Base-by-base conservation (phyloP, 495 filamentous ascomycete genomes). In the Bacidia rubella region DNA sequence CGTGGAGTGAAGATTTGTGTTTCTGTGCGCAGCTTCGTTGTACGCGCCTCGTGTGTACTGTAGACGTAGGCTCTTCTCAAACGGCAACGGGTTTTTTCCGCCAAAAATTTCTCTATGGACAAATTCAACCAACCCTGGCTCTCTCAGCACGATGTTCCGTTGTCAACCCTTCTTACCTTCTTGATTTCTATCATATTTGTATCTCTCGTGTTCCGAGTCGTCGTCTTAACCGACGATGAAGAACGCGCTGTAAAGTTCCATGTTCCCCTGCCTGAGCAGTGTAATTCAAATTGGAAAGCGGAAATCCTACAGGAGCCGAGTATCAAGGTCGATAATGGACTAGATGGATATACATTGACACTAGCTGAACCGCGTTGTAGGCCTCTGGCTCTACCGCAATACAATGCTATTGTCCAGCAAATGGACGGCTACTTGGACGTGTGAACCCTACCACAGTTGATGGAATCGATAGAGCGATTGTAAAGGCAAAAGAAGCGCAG, bases 321-420 rank as follows among this genome's bases (percentile, higher is more conserved):
- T 11, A 72, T 82, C 52, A 79, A 74, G 58, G 71, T 72, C 12
- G 41, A 44, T 26, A 10, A 1, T 47, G 10, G n/a, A n/a, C n/a
- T n/a, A n/a, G n/a, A n/a, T n/a, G n/a, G n/a, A n/a, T n/a, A n/a
- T n/a, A n/a, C n/a, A n/a, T n/a, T n/a, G n/a, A n/a, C n/a, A n/a
- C n/a, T n/a, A n/a, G n/a, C n/a, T n/a, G n/a, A n/a, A n/a, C n/a
- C n/a, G n/a, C n/a, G n/a, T n/a, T n/a, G n/a, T n/a, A 73, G 73
- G 66, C 71, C 24, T 62, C 73, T 0, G 75, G 72, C 26, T 77
- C 75, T 32, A 76, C 73, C 2, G 72, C 75, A 0, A 84, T 90
- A 39, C 84, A 85, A 67, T 90, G 92, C 71, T 97, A 96, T 64
- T 83, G 80, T 48, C 92, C 92, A 2, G 90, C 90, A 0, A 93